Conservation (phyloP, 768 basidiomycete genomes). For the Mycena venus region DNA sequence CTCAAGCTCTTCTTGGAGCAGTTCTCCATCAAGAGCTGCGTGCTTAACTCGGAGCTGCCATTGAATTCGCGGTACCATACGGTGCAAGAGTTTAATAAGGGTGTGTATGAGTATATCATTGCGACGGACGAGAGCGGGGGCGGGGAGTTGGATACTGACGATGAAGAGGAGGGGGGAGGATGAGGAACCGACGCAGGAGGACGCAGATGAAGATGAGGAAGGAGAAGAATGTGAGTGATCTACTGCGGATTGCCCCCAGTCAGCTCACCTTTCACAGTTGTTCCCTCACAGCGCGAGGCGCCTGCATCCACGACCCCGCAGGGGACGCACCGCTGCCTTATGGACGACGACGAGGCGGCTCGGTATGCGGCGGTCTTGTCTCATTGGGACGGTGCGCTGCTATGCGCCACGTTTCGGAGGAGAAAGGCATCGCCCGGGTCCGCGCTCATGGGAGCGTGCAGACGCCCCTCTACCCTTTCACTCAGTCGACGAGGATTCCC, state of each 20-base stretch:
- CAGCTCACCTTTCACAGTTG: constrained; percentile 54
- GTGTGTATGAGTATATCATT: constrained; percentile 98
- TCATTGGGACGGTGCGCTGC: too few species aligned
- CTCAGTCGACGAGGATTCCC: too few species aligned
- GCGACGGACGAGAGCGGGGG: constrained; percentile 92
- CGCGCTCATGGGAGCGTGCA: too few species aligned
- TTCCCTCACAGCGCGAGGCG: constrained; percentile 64
- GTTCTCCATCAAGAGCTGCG: constrained; percentile 96
- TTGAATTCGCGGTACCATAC: constrained; percentile 96
- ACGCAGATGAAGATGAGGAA: constrained; percentile 52
- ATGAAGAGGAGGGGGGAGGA: constrained; percentile 63
- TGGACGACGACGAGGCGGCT: too few species aligned
- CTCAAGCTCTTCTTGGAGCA: constrained; percentile 98
- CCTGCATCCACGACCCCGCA: constrained; percentile 38
- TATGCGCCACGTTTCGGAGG: too few species aligned
- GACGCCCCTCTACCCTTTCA: too few species aligned
- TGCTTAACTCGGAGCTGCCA: constrained; percentile 95
- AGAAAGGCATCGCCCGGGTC: too few species aligned
- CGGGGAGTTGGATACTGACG: constrained; percentile 50
- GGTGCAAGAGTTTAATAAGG: constrained; percentile 98
- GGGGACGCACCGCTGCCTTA: too few species aligned
- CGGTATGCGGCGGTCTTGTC: too few species aligned
- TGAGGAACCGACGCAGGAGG: constrained; percentile 57
- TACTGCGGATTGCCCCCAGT: not conserved
- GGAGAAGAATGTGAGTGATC: constrained; percentile 49